These are phyloP conservation scores for Neurospora pannonica DNA, from an alignment of 495 filamentous ascomycete species.

Conservation along the genomic window DNA sequence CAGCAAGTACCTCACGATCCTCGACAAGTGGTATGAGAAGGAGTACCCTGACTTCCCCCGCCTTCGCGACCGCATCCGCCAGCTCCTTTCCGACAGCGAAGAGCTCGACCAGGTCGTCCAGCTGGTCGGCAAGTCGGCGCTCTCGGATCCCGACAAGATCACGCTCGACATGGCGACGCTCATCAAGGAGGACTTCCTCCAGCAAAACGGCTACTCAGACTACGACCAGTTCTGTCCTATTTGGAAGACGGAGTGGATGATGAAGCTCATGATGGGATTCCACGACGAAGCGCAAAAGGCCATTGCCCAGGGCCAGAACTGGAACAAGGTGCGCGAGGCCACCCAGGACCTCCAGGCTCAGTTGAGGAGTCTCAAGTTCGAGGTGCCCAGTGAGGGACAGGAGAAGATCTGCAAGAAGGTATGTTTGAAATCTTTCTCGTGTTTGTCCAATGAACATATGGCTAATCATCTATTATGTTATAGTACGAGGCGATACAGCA, in stretches of 20 bases:
- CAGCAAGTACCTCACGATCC: conserved; percentile 83
- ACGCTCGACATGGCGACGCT: conserved; percentile 86
- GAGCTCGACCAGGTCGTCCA: conserved; percentile 98
- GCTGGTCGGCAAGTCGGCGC: conserved; percentile 90
- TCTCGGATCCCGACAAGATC: conserved; percentile 97
- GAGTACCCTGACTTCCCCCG: conserved; percentile 89
- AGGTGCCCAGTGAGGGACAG: conserved; percentile 72
- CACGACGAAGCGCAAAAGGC: conserved; percentile 97
- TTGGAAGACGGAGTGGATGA: conserved; percentile 99
- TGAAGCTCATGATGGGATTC: conserved; percentile 97
- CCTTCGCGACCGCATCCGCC: conserved; percentile 82
- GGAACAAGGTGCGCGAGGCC: conserved; percentile 84
- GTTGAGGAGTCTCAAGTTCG: conserved; percentile 91
- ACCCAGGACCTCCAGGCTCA: conserved; percentile 76
- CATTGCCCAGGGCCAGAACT: conserved; percentile 76
- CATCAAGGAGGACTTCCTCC: conserved; percentile 97
- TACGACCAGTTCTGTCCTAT: conserved; percentile 98
- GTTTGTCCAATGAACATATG: conserved; percentile 4
- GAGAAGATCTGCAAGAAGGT: conserved; percentile 71
- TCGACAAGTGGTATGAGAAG: conserved; percentile 91
- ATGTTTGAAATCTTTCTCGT: conserved; percentile 12
- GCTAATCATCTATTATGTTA: conserved; percentile 1
- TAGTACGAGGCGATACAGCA: conserved; percentile 88
- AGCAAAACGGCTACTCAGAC: conserved; percentile 98
- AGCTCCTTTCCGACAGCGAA: conserved; percentile 87